These are phyloP conservation scores for Blattamonas nauphoetae DNA, from an alignment of 78 protist genomes.

Conservation along the genomic window DNA sequence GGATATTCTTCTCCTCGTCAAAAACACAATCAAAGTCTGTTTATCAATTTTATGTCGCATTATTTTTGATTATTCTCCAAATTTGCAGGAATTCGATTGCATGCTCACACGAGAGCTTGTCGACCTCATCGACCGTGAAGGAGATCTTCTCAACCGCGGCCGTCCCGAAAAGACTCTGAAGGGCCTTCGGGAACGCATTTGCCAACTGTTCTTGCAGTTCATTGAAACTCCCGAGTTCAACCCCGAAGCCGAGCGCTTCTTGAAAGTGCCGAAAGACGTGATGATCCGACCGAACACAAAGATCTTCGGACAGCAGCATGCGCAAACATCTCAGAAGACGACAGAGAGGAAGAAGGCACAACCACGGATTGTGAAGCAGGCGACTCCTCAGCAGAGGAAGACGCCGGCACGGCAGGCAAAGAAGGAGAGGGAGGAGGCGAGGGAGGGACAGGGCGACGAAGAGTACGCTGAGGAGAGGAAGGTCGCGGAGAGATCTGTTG, in stretches of 20 bases:
- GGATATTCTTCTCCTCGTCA: conserved; percentile 55
- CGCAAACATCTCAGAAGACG: neutral
- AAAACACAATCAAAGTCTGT: conserved; percentile 45
- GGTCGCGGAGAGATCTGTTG: neutral
- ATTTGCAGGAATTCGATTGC: conserved; percentile 41
- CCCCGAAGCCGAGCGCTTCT: conserved; percentile 47
- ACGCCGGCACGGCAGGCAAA: neutral
- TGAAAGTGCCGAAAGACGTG: conserved; percentile 1
- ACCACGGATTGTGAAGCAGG: neutral
- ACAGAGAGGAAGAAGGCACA: neutral
- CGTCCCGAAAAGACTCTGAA: neutral
- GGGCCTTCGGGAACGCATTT: conserved; percentile 38
- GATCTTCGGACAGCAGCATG: no score
- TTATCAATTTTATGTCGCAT: neutral
- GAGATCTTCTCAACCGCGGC: conserved; percentile 50
- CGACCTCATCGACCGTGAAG: conserved; percentile 65
- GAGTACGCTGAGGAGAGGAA: neutral
- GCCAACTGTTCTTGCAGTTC: conserved; percentile 50
- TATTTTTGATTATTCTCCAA: neutral
- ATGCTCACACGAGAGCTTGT: conserved; percentile 46
- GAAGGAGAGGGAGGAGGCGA: neutral
- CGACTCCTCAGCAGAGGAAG: neutral
- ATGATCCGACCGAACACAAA: neutral
- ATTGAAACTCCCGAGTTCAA: conserved; percentile 62
- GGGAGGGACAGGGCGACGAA: neutral